These are phyloP conservation scores for Fusarium continuum DNA, from an alignment of 2,329 filamentous ascomycete genomes.

Conservation along the genomic window DNA sequence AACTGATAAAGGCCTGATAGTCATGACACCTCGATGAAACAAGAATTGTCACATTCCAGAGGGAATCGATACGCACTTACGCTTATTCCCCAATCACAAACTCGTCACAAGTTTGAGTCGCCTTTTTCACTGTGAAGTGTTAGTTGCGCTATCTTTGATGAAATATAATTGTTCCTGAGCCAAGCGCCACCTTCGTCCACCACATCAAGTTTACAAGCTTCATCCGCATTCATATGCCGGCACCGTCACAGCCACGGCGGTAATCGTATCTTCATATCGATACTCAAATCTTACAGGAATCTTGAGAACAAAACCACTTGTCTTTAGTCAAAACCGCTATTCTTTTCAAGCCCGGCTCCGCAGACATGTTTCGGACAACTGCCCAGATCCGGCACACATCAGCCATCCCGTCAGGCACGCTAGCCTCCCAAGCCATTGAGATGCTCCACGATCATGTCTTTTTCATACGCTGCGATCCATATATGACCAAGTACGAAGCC, in stretches of 20 bases:
- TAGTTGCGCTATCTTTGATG: no score
- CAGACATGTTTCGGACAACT: constrained; percentile 55
- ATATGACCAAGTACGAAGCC: constrained; percentile 56
- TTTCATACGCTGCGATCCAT: constrained; percentile 63
- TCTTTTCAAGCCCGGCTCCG: not conserved
- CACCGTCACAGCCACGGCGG: not conserved
- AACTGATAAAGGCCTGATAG: no score
- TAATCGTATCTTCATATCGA: not conserved
- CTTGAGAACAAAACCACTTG: not conserved
- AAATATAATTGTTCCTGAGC: constrained; percentile 1
- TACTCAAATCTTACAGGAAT: not conserved
- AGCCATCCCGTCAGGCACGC: constrained; percentile 52
- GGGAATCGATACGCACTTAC: not conserved
- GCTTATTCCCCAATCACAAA: not conserved
- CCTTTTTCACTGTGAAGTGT: no score
- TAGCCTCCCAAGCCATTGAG: constrained; percentile 51
- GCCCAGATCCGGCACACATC: constrained; percentile 55
- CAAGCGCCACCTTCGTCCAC: constrained; percentile 3
- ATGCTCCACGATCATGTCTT: constrained; percentile 62
- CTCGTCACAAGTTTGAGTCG: no score
- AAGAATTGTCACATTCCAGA: not conserved
- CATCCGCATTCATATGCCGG: not conserved
- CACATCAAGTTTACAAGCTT: not conserved
- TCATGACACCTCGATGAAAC: not conserved
- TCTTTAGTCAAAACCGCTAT: no score